Conservation (phyloP, 2,329 filamentous ascomycete genomes). For the Calonectria pauciramosa region DNA sequence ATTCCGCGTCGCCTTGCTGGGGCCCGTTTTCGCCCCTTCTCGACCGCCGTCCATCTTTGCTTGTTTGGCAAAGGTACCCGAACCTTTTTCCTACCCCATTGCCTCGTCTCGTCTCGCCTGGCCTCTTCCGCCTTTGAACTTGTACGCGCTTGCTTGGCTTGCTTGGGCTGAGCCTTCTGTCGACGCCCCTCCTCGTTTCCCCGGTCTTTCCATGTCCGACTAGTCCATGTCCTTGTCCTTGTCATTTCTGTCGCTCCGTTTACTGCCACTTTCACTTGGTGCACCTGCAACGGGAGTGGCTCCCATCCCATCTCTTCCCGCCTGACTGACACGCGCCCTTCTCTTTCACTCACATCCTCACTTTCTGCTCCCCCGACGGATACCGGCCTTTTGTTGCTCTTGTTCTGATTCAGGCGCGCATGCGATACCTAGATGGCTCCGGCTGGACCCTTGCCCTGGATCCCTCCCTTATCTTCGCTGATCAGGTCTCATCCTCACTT, state of each 20-base stretch:
- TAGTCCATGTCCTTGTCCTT: constrained; percentile 20
- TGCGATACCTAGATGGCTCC: constrained; percentile 27
- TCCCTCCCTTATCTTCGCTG: constrained; percentile 28
- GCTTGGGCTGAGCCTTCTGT: constrained; percentile 16
- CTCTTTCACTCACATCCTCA: constrained; percentile 1
- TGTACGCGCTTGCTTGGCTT: neutral
- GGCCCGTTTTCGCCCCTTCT: constrained; percentile 17
- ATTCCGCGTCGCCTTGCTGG: constrained; percentile 12
- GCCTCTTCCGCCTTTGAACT: constrained; percentile 6
- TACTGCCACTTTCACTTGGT: constrained; percentile 15
- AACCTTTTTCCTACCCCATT: neutral
- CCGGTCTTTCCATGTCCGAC: constrained; percentile 1
- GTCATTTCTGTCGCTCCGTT: constrained; percentile 20
- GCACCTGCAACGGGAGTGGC: constrained; percentile 7
- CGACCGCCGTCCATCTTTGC: constrained; percentile 11
- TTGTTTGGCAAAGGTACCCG: constrained; percentile 14
- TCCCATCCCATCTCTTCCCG: constrained; percentile 1
- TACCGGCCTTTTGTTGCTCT: neutral
- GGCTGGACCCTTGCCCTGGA: constrained; percentile 29
- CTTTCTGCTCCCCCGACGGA: neutral
- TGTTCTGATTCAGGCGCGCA: constrained; percentile 1
- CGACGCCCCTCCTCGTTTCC: constrained; percentile 12
- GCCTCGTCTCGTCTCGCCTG: constrained; percentile 3
- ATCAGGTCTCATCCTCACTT: constrained; percentile 26
- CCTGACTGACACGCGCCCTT: neutral